phyloP scores from a whole-genome alignment of 805 yeast genomes.

The Zygosaccharomyces bailii region DNA sequence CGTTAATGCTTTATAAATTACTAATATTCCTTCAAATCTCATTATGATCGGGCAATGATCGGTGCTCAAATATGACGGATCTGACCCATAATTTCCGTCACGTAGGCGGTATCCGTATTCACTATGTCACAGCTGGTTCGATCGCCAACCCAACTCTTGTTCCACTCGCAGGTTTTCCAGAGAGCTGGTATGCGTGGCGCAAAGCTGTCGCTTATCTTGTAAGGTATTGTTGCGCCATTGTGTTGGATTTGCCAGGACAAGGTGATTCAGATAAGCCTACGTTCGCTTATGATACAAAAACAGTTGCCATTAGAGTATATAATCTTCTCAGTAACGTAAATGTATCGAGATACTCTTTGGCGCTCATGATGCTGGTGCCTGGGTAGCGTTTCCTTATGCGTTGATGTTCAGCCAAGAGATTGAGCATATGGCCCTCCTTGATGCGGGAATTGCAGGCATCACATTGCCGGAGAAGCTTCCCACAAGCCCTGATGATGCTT shows the following conservation, averaged over 20 bases:
- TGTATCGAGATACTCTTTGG: conserved; percentile 6
- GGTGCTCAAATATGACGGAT: no score
- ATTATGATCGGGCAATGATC: no score
- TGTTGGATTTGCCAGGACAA: conserved; percentile 13
- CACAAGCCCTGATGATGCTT: conserved; percentile 7
- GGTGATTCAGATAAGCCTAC: conserved; percentile 16
- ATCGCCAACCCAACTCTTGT: background rate
- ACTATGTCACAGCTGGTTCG: background rate
- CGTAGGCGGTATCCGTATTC: background rate
- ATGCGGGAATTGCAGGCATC: conserved; percentile 15
- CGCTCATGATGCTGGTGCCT: conserved; percentile 16
- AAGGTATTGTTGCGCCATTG: conserved; percentile 4
- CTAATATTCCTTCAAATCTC: no score
- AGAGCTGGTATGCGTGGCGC: conserved; percentile 18
- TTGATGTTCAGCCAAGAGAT: conserved; percentile 8
- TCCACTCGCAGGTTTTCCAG: conserved; percentile 14
- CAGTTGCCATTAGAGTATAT: conserved; percentile 10
- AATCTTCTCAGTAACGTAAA: conserved; percentile 2
- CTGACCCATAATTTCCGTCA: background rate
- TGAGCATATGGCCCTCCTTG: conserved; percentile 11
- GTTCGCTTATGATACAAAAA: conserved; percentile 11
- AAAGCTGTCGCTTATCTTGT: conserved; percentile 7
- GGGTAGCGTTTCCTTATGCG: conserved; percentile 17
- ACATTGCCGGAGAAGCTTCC: conserved; percentile 11
- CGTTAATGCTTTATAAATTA: no score